phyloP scores from a whole-genome alignment of 345 rosid species.

The Salix dunnii region DNA sequence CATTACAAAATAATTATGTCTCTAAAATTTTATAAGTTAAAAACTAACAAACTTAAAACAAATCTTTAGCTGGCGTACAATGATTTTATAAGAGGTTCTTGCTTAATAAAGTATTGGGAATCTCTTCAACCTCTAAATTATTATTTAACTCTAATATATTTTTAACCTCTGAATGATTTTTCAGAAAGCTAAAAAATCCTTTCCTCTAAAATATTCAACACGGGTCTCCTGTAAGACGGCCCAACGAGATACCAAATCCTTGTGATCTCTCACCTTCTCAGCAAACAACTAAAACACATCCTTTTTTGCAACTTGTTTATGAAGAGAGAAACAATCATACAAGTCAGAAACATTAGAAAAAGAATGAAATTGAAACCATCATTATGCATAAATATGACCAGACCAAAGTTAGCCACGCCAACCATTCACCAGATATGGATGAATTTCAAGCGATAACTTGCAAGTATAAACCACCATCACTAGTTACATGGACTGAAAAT shows the following conservation, averaged over 20 bases:
- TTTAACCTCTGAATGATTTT: conserved; percentile 72
- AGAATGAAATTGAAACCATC: neutral
- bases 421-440: neutral
- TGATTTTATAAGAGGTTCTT: conserved; percentile 79
- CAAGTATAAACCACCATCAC: neutral
- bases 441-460: neutral
- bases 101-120: conserved; percentile 69
- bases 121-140: conserved; percentile 84
- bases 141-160: conserved; percentile 69
- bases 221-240: conserved; percentile 95
- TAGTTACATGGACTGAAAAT: neutral
- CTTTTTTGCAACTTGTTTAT: conserved; percentile 84
- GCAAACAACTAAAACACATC: conserved; percentile 95
- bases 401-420: neutral
- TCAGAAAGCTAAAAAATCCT: conserved; percentile 77
- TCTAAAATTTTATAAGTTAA: too few species aligned
- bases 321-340: conserved; percentile 1
- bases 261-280: conserved; percentile 96
- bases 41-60: too few species aligned
- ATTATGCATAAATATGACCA: neutral
- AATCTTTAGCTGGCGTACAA: too few species aligned
- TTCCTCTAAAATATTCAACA: conserved; percentile 92
- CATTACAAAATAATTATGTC: too few species aligned
- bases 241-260: conserved; percentile 91
- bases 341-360: conserved; percentile 7